Base-by-base conservation (phyloP, 2,329 filamentous ascomycete species). In the Aspergillus fischeri region DNA sequence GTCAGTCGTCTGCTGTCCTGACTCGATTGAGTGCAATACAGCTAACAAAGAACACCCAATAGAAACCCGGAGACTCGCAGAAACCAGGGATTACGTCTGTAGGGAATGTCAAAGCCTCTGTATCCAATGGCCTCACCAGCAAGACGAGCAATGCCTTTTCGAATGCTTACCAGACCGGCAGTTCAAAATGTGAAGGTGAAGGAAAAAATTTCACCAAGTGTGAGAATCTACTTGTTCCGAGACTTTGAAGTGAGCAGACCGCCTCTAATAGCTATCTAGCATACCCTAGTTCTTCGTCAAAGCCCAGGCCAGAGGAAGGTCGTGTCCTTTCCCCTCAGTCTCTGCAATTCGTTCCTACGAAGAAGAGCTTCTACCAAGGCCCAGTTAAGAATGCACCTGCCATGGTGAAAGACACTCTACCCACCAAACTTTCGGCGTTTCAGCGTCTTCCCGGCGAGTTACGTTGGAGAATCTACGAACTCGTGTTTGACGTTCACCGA, bases 361-460 rank as follows among this genome's bases (percentile, higher is more conserved):
- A 24, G 14, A 21, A 42, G 41, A 20, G n/a, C 41, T 44, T 44
- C n/a, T 4, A 44, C 21, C n/a, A 44, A 8, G 14, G 49, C 14
- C 4, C 7, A 49, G 20, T 3, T n/a, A 28, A 2, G 6, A 3
- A 17, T 10, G 25, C 17, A 11, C 8, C 6, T 17, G 14, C n/a
- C 41, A 6, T 10, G 25, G 49, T 47, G 42, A 28, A 7, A 25
- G 6, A 24, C 9, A 24, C 17, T 50, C 38, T 54, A 56, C 38
- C 38, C 49, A 4, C 32, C 17, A 58, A 55, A 24, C 28, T 58
- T 2, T 90, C 90, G 55, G 82, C 77, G 7, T 89, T 92, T 70
- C 79, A 91, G 57, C 77, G 82, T 29, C 76, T 92, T 1, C 89
- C 89, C 0, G 80, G 83, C 0, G 89, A 92, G 68, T 72, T 92